phyloP scores from a whole-genome alignment of 169 alveolate genomes.

The Theileria parva region DNA sequence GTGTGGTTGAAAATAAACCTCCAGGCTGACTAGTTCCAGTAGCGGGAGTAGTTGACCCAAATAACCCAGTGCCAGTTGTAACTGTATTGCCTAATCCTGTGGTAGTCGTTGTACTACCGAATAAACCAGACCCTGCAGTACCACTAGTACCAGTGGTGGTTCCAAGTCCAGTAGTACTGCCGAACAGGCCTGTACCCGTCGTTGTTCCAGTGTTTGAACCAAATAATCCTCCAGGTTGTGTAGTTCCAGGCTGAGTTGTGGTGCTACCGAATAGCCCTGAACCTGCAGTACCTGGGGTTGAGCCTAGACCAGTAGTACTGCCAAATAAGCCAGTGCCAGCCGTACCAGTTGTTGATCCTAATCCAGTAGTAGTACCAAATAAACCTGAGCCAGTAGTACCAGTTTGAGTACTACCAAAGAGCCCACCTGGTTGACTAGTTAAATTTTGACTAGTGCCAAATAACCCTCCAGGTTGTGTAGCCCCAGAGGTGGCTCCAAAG shows the following conservation, averaged over 20 bases:
- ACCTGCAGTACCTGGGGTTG: slow-evolving; percentile 20
- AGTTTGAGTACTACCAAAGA: background rate
- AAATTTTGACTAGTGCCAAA: too few relatives aligned
- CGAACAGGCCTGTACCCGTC: slow-evolving; percentile 17
- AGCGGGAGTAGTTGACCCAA: background rate
- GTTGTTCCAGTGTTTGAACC: slow-evolving; percentile 26
- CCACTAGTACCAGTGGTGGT: background rate
- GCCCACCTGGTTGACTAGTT: background rate
- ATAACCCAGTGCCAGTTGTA: background rate
- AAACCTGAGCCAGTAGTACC: slow-evolving; percentile 23
- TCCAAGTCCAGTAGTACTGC: background rate
- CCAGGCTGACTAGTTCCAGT: background rate
- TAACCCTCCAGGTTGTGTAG: too few relatives aligned
- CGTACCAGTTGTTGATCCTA: background rate
- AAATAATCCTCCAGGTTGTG: background rate
- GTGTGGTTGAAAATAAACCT: background rate
- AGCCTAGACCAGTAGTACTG: background rate
- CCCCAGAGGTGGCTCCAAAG: too few relatives aligned
- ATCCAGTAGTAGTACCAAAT: background rate
- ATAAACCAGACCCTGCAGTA: background rate
- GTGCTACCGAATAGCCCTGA: slow-evolving; percentile 34
- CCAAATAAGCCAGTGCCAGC: slow-evolving; percentile 18
- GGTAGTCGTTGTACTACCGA: background rate
- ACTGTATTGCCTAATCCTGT: background rate
- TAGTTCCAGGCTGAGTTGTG: background rate